Evolutionary conservation across 2,329 filamentous ascomycete species (phyloP).

Genomic region (Calonectria hawksworthii): DNA sequence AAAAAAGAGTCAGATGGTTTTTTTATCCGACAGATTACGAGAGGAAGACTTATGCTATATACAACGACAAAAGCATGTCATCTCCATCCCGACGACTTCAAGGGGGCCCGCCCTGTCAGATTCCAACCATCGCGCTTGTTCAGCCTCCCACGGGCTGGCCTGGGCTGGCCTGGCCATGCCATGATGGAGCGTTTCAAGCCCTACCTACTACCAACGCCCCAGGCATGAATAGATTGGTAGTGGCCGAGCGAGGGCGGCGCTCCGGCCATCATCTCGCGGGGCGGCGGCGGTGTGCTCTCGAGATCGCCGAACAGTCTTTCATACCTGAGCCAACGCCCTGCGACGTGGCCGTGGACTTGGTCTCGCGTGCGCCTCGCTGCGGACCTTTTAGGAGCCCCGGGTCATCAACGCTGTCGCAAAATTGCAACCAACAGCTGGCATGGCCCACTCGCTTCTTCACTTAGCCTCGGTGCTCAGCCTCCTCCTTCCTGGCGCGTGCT

Average conservation of each 20-base stretch:
- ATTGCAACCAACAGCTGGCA: background rate
- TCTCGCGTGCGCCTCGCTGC: background rate
- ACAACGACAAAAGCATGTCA: background rate
- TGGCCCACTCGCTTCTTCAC: background rate
- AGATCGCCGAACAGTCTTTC: background rate
- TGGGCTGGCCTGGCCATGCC: no score
- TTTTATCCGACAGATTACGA: background rate
- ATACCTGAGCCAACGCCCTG: background rate
- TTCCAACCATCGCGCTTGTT: background rate
- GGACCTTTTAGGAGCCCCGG: background rate
- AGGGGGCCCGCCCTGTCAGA: background rate
- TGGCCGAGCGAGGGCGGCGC: background rate
- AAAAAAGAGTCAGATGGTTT: background rate
- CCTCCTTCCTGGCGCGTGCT: background rate
- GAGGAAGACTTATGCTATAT: background rate
- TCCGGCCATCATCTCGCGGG: background rate
- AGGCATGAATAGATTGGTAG: background rate
- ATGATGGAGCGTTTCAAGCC: background rate
- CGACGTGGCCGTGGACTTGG: background rate
- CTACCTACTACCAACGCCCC: background rate
- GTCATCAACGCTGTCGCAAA: background rate
- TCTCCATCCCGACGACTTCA: background rate
- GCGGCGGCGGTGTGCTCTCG: background rate
- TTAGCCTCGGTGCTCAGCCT: conserved; percentile 6
- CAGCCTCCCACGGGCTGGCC: background rate